Evolutionary conservation across 805 yeast genomes (phyloP), one percentile per base, ranked within the genome.

Genomic region (Barnettozyma siamensis): DNA sequence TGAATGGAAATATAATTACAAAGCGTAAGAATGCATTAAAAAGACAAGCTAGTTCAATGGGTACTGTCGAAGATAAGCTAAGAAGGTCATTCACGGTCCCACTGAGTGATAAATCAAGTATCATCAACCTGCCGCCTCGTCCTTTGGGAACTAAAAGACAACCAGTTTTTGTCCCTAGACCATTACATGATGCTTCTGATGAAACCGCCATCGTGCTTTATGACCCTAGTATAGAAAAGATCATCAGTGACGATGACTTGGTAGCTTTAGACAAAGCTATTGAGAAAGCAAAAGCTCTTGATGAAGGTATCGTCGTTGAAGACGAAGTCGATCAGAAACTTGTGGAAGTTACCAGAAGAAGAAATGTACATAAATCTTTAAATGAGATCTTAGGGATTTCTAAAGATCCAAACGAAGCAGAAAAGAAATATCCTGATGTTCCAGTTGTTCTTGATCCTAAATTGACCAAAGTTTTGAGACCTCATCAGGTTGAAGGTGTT

Each of bases 401-500:
- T 6, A 69, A 65, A 31, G 66, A 69, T 30, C 74, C 78, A 1
- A 70, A 70, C 39, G 79, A 73, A 64, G 66, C 63, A 24, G 61
- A 53, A 36, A 69, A 65, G 45, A 77, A 72, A 47, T 80, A 76
- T 50, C 87, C 95, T 0, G 81, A 86, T 55, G 97, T 93, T 8
- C 95, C 99, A 0, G 98, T 93, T 7, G 97, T 93, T 1, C 84
- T 93, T 35, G 99, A 93, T 59, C 99, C 99, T 0, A 75, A 73
- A 44, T 67, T 93, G 27, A 78, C 93, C 18, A 85, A 84, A 56
- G 80, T 87, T 33, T 67, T 93, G 35, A 75, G 99, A 49, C 99
- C 99, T 1, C 99, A 93, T 68, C 99, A 93, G 61, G 80, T 93
- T 5, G 95, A 91, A 37, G 99, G 99, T 48, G 96, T 91, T 32